A percentile compares a stretch with the other conserved stretches of the same genome.
Evolutionary conservation across 768 basidiomycete genomes (phyloP).

Genomic region (Mycena sanguinolenta): DNA sequence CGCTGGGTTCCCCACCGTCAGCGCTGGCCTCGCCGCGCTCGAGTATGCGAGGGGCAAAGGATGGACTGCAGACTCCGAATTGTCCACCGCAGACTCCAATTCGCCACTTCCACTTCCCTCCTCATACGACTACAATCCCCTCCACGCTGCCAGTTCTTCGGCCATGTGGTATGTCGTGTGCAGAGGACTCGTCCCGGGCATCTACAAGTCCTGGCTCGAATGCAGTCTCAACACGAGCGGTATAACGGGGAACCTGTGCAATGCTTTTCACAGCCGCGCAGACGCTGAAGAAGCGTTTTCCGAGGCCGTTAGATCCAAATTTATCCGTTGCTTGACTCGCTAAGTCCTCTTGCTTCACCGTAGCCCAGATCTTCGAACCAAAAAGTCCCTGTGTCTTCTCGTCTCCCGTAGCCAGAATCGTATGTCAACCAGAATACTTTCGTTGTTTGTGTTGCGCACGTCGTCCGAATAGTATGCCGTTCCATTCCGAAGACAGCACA

Average conservation of each 20-base stretch:
- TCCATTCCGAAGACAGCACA: too few relatives aligned
- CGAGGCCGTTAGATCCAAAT: too few relatives aligned
- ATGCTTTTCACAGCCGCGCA: not conserved
- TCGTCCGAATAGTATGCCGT: too few relatives aligned
- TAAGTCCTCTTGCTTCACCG: too few relatives aligned
- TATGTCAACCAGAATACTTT: too few relatives aligned
- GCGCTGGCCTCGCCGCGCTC: not conserved
- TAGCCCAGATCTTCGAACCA: too few relatives aligned
- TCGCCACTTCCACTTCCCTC: not conserved
- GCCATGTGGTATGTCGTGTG: slow-evolving; percentile 13
- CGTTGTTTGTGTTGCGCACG: too few relatives aligned
- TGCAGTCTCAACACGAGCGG: slow-evolving; percentile 14
- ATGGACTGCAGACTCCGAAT: slow-evolving; percentile 9
- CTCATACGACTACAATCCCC: not conserved
- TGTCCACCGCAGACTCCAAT: not conserved
- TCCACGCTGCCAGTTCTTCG: not conserved
- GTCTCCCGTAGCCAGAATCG: too few relatives aligned
- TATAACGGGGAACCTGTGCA: not conserved
- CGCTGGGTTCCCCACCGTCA: not conserved
- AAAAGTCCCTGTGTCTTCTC: too few relatives aligned
- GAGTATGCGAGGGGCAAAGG: slow-evolving; percentile 1
- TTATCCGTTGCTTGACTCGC: too few relatives aligned
- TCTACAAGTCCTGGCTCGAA: not conserved
- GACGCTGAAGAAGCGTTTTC: not conserved
- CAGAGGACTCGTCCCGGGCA: not conserved